phyloP scores from a whole-genome alignment of 2,329 filamentous ascomycete genomes.

The Dendryphion nanum region DNA sequence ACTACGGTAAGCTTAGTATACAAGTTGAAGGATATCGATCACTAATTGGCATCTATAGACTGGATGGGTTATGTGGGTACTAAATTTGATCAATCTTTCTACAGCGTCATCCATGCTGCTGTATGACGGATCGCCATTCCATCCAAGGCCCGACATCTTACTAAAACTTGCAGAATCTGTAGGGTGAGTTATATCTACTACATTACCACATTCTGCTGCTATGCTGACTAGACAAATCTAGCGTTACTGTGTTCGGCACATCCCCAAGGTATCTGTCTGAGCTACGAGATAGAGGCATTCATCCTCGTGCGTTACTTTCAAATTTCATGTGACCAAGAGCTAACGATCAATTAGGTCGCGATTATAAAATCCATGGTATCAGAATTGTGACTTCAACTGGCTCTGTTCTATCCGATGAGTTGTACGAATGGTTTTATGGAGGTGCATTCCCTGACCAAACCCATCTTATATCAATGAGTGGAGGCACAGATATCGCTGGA shows the following conservation, averaged over 20 bases:
- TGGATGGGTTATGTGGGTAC: background rate
- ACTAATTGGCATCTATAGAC: background rate
- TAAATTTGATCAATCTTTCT: background rate
- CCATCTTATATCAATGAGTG: conserved; percentile 1
- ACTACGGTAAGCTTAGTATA: background rate
- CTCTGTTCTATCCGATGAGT: conserved; percentile 42
- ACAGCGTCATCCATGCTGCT: background rate
- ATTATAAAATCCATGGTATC: conserved; percentile 12
- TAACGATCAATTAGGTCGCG: background rate
- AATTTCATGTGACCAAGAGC: background rate
- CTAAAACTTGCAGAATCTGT: background rate
- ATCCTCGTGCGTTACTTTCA: background rate
- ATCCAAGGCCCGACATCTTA: background rate
- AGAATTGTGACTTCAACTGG: conserved; percentile 48
- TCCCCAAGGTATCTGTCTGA: background rate
- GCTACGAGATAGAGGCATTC: background rate
- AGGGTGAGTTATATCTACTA: background rate
- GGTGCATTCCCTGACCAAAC: conserved; percentile 16
- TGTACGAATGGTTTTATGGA: conserved; percentile 48
- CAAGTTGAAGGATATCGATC: background rate
- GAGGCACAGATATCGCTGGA: background rate
- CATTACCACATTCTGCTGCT: background rate
- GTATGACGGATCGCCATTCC: conserved; percentile 1
- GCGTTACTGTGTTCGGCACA: background rate
- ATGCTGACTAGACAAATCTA: background rate